phyloP scores from a whole-genome alignment of 2,329 filamentous ascomycete species.

The Aspergillus sp. region DNA sequence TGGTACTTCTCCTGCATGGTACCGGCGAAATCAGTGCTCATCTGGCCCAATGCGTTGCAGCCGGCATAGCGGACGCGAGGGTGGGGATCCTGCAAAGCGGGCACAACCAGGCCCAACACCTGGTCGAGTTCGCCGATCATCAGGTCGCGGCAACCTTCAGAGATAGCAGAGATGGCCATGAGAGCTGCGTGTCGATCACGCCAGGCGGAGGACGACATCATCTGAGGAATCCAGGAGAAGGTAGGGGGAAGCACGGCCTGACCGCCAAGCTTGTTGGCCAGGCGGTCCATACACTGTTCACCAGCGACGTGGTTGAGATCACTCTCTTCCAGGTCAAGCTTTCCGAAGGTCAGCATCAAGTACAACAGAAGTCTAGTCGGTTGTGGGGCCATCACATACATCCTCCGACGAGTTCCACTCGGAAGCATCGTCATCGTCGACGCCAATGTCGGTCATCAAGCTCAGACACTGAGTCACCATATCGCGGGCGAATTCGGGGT shows the following conservation, averaged over 20 bases:
- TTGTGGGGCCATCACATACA: constrained; percentile 51
- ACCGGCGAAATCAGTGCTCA: constrained; percentile 98
- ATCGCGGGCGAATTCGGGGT: constrained; percentile 83
- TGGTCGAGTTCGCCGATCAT: constrained; percentile 95
- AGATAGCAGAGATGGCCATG: constrained; percentile 98
- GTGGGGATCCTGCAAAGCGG: constrained; percentile 83
- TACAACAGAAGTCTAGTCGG: neutral
- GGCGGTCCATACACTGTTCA: constrained; percentile 96
- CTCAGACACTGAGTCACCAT: constrained; percentile 99
- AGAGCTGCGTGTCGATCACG: constrained; percentile 92
- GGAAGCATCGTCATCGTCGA: constrained; percentile 88
- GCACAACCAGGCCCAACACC: constrained; percentile 91
- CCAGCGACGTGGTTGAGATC: constrained; percentile 97
- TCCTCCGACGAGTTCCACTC: constrained; percentile 95
- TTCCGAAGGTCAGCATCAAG: constrained; percentile 1
- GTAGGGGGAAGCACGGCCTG: constrained; percentile 87
- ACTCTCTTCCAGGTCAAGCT: constrained; percentile 93
- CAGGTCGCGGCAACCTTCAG: constrained; percentile 90
- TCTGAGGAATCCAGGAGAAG: constrained; percentile 93
- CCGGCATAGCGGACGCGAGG: constrained; percentile 95
- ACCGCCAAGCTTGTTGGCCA: constrained; percentile 97
- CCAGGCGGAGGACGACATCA: constrained; percentile 96
- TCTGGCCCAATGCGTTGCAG: constrained; percentile 97
- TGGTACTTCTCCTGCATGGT: constrained; percentile 98
- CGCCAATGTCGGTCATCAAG: constrained; percentile 94